Evolutionary conservation across 2,329 filamentous ascomycete species (phyloP), one percentile per base, ranked within the genome.

Genomic region (Mariannaea sp.): DNA sequence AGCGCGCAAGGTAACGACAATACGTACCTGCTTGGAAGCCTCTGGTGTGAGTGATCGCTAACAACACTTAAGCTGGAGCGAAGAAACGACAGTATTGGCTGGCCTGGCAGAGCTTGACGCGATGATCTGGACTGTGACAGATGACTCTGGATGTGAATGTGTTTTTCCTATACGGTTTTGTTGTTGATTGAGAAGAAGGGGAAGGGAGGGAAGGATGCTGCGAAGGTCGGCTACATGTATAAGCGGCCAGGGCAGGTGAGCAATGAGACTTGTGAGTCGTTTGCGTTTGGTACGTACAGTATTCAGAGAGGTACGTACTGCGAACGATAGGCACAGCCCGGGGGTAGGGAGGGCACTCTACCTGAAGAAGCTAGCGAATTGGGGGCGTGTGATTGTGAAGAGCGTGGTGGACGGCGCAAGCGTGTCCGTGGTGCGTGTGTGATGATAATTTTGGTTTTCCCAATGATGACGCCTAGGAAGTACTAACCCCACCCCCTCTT

Each of bases 91-190:
- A 60, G 50, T 59, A 38, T 55, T 61, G 60, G 66, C 65, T 64
- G 64, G 61, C 62, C 61, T 67, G 66, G 63, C 65, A 66, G 62
- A 70, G 77, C 80, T 49, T 82, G 80, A 72, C 74, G 80, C 76
- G 80, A 83, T 74, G 72, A 79, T 79, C 80, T 71, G 74, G 76
- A 79, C 81, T 81, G 81, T 81, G 81, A 84, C 80, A 77, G 75
- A 73, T 77, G 77, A 80, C 76, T 81, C 80, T 81, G 74, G 72
- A 72, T 77, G 68, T 68, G 73, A 77, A 75, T 73, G 72, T 76
- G 72, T 72, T 77, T 76, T 75, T 78, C 77, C 73, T 73, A 76
- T 75, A 56, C 67, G 69, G 73, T 75, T 71, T 75, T 79, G 72
- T 73, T 79, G 74, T 77, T 80, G 75, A 71, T 77, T 77, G 74